These are phyloP conservation scores for Effrenium voratum DNA, from an alignment of 73 alveolate species.

Conservation along the genomic window DNA sequence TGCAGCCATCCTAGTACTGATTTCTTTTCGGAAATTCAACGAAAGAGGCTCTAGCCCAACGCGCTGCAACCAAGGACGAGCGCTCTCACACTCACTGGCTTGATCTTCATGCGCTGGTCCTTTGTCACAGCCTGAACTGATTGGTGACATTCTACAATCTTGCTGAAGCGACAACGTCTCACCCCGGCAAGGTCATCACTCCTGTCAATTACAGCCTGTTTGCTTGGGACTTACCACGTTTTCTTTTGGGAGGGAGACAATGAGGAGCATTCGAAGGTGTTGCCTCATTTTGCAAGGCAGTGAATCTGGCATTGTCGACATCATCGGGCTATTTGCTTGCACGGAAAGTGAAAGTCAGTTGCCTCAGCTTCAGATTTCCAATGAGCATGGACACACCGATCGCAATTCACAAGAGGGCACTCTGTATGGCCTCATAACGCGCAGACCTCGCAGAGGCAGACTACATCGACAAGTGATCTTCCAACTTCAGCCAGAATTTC, in stretches of 20 bases:
- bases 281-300: conserved; percentile 13
- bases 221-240: neutral
- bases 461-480: conserved; percentile 80
- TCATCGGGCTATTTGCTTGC: conserved; percentile 87
- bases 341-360: conserved; percentile 69
- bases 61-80: conserved; percentile 28
- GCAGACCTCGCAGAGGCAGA: conserved; percentile 21
- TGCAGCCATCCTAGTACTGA: neutral
- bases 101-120: conserved; percentile 93
- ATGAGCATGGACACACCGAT: neutral
- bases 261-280: too few species aligned
- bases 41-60: neutral
- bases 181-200: conserved; percentile 54
- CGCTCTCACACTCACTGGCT: conserved; percentile 72
- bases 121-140: neutral
- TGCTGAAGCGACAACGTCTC: neutral
- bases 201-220: conserved; percentile 92
- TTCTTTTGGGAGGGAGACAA: neutral
- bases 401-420: neutral
- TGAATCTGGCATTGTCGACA: conserved; percentile 74
- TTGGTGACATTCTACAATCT: neutral
- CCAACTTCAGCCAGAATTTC: neutral
- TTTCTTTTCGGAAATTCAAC: neutral
- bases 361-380: too few species aligned
- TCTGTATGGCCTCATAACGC: neutral